Evolutionary conservation across 768 basidiomycete genomes (phyloP), one percentile per base, ranked within the genome.

Genomic region (Mrakia hoshinonis): DNA sequence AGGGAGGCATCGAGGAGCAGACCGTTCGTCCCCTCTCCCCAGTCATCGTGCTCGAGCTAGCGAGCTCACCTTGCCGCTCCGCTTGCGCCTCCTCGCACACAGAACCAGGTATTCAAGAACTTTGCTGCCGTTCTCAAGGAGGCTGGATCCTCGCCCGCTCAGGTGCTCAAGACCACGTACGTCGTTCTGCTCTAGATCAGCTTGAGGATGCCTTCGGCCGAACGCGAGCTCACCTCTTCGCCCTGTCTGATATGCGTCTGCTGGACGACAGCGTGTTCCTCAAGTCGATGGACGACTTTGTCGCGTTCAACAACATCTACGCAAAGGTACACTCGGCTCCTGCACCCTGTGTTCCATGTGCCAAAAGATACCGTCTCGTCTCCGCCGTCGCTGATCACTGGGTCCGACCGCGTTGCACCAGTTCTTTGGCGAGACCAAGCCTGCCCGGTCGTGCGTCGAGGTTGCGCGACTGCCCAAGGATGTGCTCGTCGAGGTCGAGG

Each of bases 111-210:
- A 12, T 83, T 99, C 76, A 86, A 87, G 78, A 98, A 98, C 82
- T 82, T 97, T 78, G 84, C 85, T 74, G 86, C 87, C 15, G 86
- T 98, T 73, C 83, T 98, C 47, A 86, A 90, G 78, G 92, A 89
- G 5, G 87, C 88, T 63, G 90, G 89, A 18, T 88, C 90, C 15
- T 85, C 87, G 74, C 76, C 90, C 20, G 85, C 86, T 62, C 88
- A 89, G 78, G 88, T 99, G 72, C 86, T 89, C 74, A 98, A 99
- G 82, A 91, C 90, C 55, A 95, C 92, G 94, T 92, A 75, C 70
- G 89, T 82, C 47, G 24, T 60, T 26, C 43, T 39, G 20, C 62
- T 51, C 24, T 26, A n/a, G 10, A n/a, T 13, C 24, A 34, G 13
- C 34, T 9, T n/a, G 12, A 46, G 18, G 36, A 51, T 36, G 11